Evolutionary conservation across 164 flowering plant species (phyloP), one percentile per base, ranked within the genome.

Genomic region (Amborella trichopoda): DNA sequence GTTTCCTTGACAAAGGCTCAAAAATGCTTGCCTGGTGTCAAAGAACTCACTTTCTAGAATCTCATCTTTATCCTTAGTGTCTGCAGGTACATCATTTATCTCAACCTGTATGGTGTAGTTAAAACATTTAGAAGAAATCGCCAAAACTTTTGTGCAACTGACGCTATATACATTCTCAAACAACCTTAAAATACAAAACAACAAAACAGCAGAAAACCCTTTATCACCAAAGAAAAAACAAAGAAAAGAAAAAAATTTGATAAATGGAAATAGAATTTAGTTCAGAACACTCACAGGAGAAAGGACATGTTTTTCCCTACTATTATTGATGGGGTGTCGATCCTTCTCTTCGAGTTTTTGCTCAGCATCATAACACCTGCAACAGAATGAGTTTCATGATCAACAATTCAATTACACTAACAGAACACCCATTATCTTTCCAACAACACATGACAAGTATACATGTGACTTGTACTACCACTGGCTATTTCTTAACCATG

Each of bases 1-100:
- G 48, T 88, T 93, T 48, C 96, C 99, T 69, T 93, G 99, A 63
- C 96, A 93, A 49, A 93, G 95, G 68, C 96, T 84, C 48, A 93
- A 68, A 63, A 93, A 93, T 32, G 99, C 99, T 56, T 88, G 99
- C 53, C 99, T 78, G 1, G 99, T 88, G 57, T 93, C 99, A 69
- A 93, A 93, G 53, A 93, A 93, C 61, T 93, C 99, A 68, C 94
- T 84, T 71, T 93, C 99, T 32, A 88, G 81, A 65, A 82, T 88
- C 50, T 93, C 99, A 67, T 82, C 99, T 68, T 68, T 75, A 65
- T 93, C 99, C 62, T 88, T 84, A 0, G 96, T 88, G 53, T 82
- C 99, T 44, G 40, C 69, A 52, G 91, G 70, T n/a, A 93, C 84
- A 61, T 72, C 94, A 37, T 54, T 66, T 22, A 88, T 77, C 63